Percentiles rank a stretch among this genome's conserved stretches.
Conservation (phyloP, 306 rosid genomes). For the Cucurbita pepo region DNA sequence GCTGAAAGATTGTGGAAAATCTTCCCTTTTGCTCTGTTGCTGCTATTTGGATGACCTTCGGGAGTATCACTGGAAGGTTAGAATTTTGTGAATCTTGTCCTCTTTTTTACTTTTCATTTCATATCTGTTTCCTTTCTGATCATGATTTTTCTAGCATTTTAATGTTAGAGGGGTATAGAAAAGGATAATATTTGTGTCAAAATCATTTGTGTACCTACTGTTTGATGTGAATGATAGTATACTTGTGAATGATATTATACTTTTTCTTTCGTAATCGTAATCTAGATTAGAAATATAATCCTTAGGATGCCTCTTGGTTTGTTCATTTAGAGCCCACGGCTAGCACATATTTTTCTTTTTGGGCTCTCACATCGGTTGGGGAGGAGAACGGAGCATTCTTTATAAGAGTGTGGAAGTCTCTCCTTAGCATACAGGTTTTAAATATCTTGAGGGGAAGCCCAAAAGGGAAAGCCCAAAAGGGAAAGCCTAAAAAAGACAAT, state of each 20-base stretch:
- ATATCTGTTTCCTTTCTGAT: not conserved
- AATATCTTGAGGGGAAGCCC: too few relatives aligned
- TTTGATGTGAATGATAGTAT: slow-evolving; percentile 2
- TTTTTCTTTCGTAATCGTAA: not conserved
- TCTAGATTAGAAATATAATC: not conserved
- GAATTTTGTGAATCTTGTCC: slow-evolving; percentile 2
- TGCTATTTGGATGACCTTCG: not conserved
- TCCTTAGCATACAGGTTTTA: too few relatives aligned
- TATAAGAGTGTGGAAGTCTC: too few relatives aligned
- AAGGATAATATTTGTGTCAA: slow-evolving; percentile 5
- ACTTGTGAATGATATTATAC: not conserved
- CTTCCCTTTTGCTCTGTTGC: not conserved
- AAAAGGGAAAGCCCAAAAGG: too few relatives aligned
- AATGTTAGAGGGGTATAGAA: slow-evolving; percentile 1
- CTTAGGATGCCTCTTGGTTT: not conserved
- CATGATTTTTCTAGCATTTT: not conserved
- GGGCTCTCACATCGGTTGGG: too few relatives aligned
- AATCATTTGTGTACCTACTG: not conserved
- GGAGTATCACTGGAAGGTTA: not conserved
- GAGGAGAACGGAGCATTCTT: too few relatives aligned
- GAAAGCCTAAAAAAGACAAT: too few relatives aligned
- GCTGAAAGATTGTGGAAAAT: slow-evolving; percentile 1
- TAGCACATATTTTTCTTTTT: too few relatives aligned
- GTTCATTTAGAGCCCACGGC: not conserved
- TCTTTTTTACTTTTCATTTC: not conserved